Base-by-base conservation (phyloP, 2,329 filamentous ascomycete species). In the Aspergillus fischeri region DNA sequence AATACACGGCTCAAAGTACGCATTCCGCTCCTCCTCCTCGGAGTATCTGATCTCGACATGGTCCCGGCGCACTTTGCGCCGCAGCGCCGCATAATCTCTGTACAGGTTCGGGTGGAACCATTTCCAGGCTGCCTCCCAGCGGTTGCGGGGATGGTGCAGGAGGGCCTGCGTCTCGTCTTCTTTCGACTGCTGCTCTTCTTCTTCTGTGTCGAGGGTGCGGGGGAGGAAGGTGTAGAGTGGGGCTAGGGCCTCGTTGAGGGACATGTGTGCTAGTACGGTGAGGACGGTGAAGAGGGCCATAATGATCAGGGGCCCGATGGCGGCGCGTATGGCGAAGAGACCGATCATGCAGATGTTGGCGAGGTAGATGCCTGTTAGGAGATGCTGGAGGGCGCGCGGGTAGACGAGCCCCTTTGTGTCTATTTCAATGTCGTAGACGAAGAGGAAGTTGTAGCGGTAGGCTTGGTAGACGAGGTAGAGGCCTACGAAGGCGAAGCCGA, bases 341-440 rank as follows among this genome's bases (percentile, higher is more conserved):
- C 92, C 92, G 62, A 96, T 88, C 73, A 97, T 81, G 75, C 91
- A 94, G 14, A 93, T 74, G 65, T 95, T 86, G 1, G 89, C 87
- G 25, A 97, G 81, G 71, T 97, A 97, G 21, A 96, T 75, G 11
- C 93, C 92, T 0, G 87, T 87, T 42, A 95, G 83, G 38, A 96
- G 83, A 61, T 97, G 92, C 70, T 94, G 87, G 21, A 97, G 79
- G 0, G 91, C 92, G 14, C 88, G 86, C 0, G 92, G 90, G 69
- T 97, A 97, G 62, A 93, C 89, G 2, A 95, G 82, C 2, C 93
- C 92, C 67, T 94, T 91, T 47, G 90, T 96, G 69, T 97, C 92
- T 68, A 95, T 85, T 57, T 85, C 78, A 14, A 89, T 86, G 70
- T 94, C 88, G 55, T 88, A 88, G 5, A 96, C 91, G 73, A 90